Base-by-base conservation (phyloP, 306 rosid genomes). In the Alnus glutinosa region DNA sequence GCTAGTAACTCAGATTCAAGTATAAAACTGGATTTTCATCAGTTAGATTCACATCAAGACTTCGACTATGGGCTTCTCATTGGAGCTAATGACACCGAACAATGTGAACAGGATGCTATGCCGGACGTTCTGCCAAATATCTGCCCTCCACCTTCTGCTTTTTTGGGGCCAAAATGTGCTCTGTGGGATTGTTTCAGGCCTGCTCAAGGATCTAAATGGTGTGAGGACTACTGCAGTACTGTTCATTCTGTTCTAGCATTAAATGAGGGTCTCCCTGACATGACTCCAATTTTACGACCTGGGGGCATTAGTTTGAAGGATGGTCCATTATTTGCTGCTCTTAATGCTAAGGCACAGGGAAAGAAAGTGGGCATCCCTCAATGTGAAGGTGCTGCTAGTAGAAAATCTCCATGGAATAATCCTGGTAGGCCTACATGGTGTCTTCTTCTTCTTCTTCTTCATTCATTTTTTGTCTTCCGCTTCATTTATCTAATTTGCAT, bases 181-280 rank as follows among this genome's bases (percentile, higher is more conserved):
- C 89, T 94, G 12, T 94, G 98, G 98, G 98, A 94, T 79, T 94
- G 98, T 79, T 90, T 89, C 44, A 90, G 98, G 83, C 98, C 98
- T 70, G 97, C 97, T 77, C 93, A 92, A 81, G 89, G 92, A 81
- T 77, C 87, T 81, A 88, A 87, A 44, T 85, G 87, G 91, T 90
- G 91, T 83, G 91, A 82, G 73, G 88, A 92, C 84, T 94, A 91
- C 81, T 94, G 98, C 84, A 88, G 97, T 52, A 87, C 88, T 84
- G 80, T 78, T 62, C 98, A 92, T 73, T 89, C 89, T 80, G 84
- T 81, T 77, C 81, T 94, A 78, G 98, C 98, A 16, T 82, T 78
- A 71, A 89, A 85, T 77, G 98, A 94, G 85, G 98, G 95, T 77
- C 94, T 93, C 63, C 92, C 97, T 55, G 97, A 95, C 76, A 90